Conservation (phyloP, 2,329 filamentous ascomycete genomes). For the Thielaviopsis populi region DNA sequence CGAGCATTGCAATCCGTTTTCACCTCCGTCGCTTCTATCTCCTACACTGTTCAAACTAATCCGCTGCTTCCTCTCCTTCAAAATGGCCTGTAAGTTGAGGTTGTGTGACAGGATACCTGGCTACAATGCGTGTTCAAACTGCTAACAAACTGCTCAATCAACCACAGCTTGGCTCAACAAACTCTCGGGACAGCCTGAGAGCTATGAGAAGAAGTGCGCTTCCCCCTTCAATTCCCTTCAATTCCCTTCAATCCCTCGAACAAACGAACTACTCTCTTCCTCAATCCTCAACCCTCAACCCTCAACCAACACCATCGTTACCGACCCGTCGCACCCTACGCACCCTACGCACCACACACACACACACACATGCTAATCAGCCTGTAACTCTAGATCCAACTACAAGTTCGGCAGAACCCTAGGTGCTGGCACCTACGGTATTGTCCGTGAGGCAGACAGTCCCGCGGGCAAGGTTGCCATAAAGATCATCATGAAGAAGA, state of each 20-base stretch:
- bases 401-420: conserved; percentile 89
- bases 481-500: conserved; percentile 99
- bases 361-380: conserved; percentile 19
- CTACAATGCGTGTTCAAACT: not conserved
- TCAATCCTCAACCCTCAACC: no score
- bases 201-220: conserved; percentile 91
- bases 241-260: conserved; percentile 9
- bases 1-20: not conserved
- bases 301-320: not conserved
- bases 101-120: not conserved
- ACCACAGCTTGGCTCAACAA: conserved; percentile 51
- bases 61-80: conserved; percentile 14
- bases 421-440: conserved; percentile 94
- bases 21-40: not conserved
- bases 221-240: no score
- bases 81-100: conserved; percentile 29
- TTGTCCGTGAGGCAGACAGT: conserved; percentile 87
- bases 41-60: not conserved
- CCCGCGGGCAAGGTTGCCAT: conserved; percentile 71
- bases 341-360: no score
- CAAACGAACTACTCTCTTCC: not conserved
- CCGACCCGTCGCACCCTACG: conserved; percentile 8
- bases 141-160: conserved; percentile 16
- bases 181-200: conserved; percentile 90
- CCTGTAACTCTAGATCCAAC: conserved; percentile 43